phyloP scores from a whole-genome alignment of 805 yeast genomes.

The Kuraishia molischiana region DNA sequence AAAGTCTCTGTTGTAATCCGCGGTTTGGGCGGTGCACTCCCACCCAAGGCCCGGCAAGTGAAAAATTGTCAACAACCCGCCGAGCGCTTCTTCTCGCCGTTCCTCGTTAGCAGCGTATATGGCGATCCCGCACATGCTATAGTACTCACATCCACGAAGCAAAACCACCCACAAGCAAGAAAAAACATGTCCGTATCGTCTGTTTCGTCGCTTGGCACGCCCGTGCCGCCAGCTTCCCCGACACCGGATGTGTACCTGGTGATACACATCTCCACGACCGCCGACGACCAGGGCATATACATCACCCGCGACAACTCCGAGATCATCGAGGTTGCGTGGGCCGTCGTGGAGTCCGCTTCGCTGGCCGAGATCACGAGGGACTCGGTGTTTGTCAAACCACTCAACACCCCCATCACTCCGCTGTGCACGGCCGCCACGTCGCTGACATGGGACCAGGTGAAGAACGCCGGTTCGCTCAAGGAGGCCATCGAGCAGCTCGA shows the following conservation, averaged over 20 bases:
- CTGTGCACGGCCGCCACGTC: conserved; percentile 40
- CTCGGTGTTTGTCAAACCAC: conserved; percentile 46
- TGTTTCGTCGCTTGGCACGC: not conserved
- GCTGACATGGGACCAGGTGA: conserved; percentile 52
- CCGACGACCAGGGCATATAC: conserved; percentile 51
- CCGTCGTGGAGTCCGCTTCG: conserved; percentile 43
- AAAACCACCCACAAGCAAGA: no score
- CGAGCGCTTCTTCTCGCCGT: no score
- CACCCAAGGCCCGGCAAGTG: no score
- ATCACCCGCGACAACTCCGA: conserved; percentile 61
- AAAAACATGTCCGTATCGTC: no score
- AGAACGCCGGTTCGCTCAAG: conserved; percentile 46
- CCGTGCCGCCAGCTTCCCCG: not conserved
- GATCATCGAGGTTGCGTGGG: conserved; percentile 61
- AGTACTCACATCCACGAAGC: no score
- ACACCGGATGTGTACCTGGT: conserved; percentile 38
- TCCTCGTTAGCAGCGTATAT: no score
- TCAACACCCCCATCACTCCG: conserved; percentile 57
- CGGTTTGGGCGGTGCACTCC: no score
- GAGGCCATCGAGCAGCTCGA: conserved; percentile 55
- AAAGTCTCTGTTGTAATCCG: no score
- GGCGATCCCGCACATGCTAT: no score
- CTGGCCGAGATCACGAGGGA: conserved; percentile 32
- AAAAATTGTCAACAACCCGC: no score
- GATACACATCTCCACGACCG: conserved; percentile 52